Evolutionary conservation across 805 yeast species (phyloP).

Genomic region (Candida ponderosae): DNA sequence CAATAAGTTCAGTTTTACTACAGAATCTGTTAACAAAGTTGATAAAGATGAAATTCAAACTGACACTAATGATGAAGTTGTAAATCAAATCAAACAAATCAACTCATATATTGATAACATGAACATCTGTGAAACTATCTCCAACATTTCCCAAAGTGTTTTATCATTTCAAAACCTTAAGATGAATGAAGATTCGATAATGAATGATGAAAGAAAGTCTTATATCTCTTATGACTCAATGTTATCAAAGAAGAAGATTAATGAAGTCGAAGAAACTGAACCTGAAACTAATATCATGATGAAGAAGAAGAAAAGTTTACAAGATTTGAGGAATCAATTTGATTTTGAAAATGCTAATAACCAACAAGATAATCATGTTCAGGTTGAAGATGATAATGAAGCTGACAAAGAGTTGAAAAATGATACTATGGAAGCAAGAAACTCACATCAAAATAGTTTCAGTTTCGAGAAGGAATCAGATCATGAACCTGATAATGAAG

Average conservation of each 20-base stretch:
- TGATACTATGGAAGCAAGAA: no score
- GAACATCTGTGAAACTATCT: slow-evolving; percentile 19
- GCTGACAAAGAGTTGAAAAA: no score
- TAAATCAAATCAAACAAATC: neutral
- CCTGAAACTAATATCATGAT: neutral
- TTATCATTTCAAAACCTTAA: slow-evolving; percentile 8
- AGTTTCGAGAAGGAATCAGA: no score
- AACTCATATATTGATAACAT: slow-evolving; percentile 19
- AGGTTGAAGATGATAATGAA: no score
- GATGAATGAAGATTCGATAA: slow-evolving; percentile 1
- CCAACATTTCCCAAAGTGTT: slow-evolving; percentile 17
- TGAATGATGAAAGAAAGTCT: slow-evolving; percentile 25
- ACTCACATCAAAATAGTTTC: no score
- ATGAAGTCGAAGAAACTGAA: neutral
- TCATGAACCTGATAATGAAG: neutral
- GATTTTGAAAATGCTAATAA: neutral
- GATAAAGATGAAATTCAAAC: slow-evolving; percentile 1
- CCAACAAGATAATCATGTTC: no score
- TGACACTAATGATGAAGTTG: no score
- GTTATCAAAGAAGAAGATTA: slow-evolving; percentile 23
- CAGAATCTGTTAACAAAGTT: slow-evolving; percentile 1
- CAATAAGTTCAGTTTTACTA: slow-evolving; percentile 15
- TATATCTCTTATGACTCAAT: slow-evolving; percentile 57
- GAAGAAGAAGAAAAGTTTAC: neutral
- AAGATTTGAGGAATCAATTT: neutral